These are phyloP conservation scores for Hamamelis virginiana DNA, from an alignment of 164 flowering plant genomes.

Conservation along the genomic window DNA sequence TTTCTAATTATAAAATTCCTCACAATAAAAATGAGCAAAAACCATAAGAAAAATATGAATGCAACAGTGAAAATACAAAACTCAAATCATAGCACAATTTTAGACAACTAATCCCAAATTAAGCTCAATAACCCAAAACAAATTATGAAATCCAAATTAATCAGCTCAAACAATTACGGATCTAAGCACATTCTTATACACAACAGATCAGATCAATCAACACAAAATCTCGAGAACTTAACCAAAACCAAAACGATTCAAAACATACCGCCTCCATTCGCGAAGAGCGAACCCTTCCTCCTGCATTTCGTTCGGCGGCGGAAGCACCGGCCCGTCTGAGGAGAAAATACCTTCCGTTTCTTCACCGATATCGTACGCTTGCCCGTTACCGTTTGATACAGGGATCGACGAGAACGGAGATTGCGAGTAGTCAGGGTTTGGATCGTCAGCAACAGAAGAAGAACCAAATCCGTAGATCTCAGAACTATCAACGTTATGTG, in stretches of 20 bases:
- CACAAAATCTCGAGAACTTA: neutral
- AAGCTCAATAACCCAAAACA: neutral
- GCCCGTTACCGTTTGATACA: slow-evolving; percentile 59
- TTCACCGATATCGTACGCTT: slow-evolving; percentile 37
- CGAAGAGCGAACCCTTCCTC: slow-evolving; percentile 86
- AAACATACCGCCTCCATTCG: slow-evolving; percentile 88
- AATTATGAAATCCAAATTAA: neutral
- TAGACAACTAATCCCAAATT: neutral
- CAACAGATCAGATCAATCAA: neutral
- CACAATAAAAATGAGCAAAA: neutral
- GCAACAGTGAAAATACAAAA: neutral
- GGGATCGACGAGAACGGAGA: slow-evolving; percentile 41
- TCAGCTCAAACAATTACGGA: slow-evolving; percentile 5
- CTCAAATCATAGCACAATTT: neutral
- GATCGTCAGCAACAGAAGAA: slow-evolving; percentile 18
- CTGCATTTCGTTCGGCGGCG: slow-evolving; percentile 79
- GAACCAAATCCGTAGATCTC: slow-evolving; percentile 50
- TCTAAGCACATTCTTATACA: slow-evolving; percentile 5
- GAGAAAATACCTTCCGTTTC: slow-evolving; percentile 48
- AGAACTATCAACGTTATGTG: slow-evolving; percentile 27
- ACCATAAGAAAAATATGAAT: neutral
- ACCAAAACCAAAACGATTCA: neutral
- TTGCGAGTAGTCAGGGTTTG: slow-evolving; percentile 32
- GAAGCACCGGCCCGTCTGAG: slow-evolving; percentile 84
- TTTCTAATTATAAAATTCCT: neutral